Percentiles rank a stretch among this genome's conserved stretches.
These are phyloP conservation scores for Leccinum subrobustum DNA, from an alignment of 1,284 basidiomycete genomes.

Conservation along the genomic window DNA sequence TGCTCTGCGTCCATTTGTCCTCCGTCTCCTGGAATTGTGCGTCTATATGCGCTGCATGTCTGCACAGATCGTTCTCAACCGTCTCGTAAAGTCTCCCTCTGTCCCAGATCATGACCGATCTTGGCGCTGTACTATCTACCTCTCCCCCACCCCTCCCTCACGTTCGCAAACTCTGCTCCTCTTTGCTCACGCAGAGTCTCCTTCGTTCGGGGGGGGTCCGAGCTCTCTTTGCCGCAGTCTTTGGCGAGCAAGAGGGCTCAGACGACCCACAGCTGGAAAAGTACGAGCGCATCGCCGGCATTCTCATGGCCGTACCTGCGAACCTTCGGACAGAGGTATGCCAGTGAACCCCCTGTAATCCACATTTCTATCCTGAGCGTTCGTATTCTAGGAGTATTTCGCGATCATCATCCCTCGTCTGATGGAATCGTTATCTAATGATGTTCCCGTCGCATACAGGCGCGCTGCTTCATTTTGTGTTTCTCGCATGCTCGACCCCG, in stretches of 20 bases:
- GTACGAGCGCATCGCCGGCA: constrained; percentile 60
- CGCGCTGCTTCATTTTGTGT: constrained; percentile 68
- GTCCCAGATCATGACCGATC: constrained; percentile 60
- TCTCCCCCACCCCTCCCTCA: constrained; percentile 43
- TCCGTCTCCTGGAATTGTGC: constrained; percentile 60
- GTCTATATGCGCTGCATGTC: constrained; percentile 30
- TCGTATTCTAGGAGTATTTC: constrained; percentile 58
- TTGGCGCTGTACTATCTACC: constrained; percentile 55
- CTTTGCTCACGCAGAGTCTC: constrained; percentile 64
- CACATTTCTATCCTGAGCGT: not conserved
- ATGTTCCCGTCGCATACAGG: constrained; percentile 45
- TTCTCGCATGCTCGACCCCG: constrained; percentile 55
- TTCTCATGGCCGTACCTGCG: constrained; percentile 57
- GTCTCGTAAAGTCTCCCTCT: constrained; percentile 51
- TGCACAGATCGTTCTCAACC: constrained; percentile 13
- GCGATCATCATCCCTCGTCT: constrained; percentile 52
- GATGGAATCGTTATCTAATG: constrained; percentile 44
- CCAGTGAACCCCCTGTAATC: constrained; percentile 15
- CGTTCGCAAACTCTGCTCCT: constrained; percentile 55
- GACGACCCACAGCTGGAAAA: constrained; percentile 58
- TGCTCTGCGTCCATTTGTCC: constrained; percentile 44
- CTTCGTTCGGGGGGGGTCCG: constrained; percentile 64
- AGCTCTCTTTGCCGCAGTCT: constrained; percentile 65
- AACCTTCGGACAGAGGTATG: constrained; percentile 51
- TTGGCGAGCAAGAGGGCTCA: constrained; percentile 55